phyloP scores from a whole-genome alignment of 306 rosid genomes.

The Abrus precatorius region DNA sequence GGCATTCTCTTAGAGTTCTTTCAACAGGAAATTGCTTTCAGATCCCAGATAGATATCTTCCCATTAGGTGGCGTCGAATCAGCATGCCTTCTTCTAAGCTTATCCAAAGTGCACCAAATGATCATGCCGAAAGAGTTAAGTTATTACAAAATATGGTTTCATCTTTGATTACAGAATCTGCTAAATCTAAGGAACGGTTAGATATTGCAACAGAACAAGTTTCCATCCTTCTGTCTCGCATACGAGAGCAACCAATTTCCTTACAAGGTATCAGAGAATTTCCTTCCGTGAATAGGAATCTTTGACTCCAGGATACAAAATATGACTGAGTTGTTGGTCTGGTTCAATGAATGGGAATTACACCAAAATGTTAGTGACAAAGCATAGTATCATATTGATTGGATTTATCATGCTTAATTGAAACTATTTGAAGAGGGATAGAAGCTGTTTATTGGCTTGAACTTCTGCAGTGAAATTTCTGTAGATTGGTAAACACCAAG shows the following conservation, averaged over 20 bases:
- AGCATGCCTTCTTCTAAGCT: slow-evolving; percentile 72
- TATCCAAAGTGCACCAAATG: slow-evolving; percentile 65
- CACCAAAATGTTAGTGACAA: slow-evolving; percentile 35
- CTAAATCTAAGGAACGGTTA: slow-evolving; percentile 86
- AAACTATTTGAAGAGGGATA: slow-evolving; percentile 18
- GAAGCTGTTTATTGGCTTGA: slow-evolving; percentile 40
- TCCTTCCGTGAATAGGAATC: slow-evolving; percentile 65
- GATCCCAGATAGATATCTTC: slow-evolving; percentile 92
- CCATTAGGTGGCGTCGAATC: slow-evolving; percentile 90
- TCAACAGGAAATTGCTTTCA: slow-evolving; percentile 96
- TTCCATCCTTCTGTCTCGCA: slow-evolving; percentile 71
- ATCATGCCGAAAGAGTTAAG: slow-evolving; percentile 78
- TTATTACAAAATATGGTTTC: slow-evolving; percentile 79
- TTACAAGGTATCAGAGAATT: slow-evolving; percentile 71
- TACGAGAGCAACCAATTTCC: slow-evolving; percentile 81
- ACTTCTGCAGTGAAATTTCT: slow-evolving; percentile 44
- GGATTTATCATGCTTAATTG: slow-evolving; percentile 34
- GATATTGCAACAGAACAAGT: slow-evolving; percentile 88
- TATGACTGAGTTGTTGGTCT: slow-evolving; percentile 17
- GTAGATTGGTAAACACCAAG: slow-evolving; percentile 43
- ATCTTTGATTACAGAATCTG: slow-evolving; percentile 81
- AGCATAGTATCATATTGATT: slow-evolving; percentile 7
- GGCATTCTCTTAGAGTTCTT: slow-evolving; percentile 92
- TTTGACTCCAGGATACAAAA: slow-evolving; percentile 43
- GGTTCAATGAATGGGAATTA: slow-evolving; percentile 38